phyloP scores from a whole-genome alignment of 1,139 yeast species.

The Suhomyces yuchorum region DNA sequence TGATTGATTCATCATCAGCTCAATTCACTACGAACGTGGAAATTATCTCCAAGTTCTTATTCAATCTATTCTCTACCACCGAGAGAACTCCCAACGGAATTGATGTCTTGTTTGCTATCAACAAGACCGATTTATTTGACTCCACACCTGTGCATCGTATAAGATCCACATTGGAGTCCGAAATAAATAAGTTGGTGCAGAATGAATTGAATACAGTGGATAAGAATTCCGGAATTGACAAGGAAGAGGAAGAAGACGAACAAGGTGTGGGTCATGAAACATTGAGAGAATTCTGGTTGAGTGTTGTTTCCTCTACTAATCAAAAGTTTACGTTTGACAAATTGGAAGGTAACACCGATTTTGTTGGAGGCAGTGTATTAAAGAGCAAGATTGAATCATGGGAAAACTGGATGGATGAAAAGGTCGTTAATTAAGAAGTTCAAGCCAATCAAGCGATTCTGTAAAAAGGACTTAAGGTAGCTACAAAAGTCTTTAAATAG shows the following conservation, averaged over 20 bases:
- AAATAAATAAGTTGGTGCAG: conserved; percentile 59
- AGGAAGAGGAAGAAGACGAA: conserved; percentile 33
- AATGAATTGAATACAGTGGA: conserved; percentile 24
- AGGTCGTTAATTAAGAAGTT: conserved; percentile 52
- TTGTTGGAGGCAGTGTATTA: conserved; percentile 69
- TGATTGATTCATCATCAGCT: conserved; percentile 63
- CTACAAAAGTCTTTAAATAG: not conserved
- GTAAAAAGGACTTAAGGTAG: too few species aligned
- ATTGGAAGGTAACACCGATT: conserved; percentile 74
- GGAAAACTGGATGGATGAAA: conserved; percentile 80
- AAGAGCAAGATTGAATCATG: conserved; percentile 57
- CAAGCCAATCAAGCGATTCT: not conserved
- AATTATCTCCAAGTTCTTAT: conserved; percentile 54
- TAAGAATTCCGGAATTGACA: conserved; percentile 37
- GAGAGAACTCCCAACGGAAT: conserved; percentile 66
- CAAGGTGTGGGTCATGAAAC: conserved; percentile 28
- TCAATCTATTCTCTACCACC: conserved; percentile 55
- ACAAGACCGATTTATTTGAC: conserved; percentile 82
- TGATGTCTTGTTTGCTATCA: conserved; percentile 74
- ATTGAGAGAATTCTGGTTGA: conserved; percentile 43
- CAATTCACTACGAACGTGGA: conserved; percentile 40
- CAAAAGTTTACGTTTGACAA: conserved; percentile 57
- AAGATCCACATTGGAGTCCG: conserved; percentile 58
- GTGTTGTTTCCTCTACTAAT: conserved; percentile 46
- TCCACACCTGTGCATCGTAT: conserved; percentile 70